These are phyloP conservation scores for Russula sp. DNA, from an alignment of 768 basidiomycete species.

Conservation along the genomic window DNA sequence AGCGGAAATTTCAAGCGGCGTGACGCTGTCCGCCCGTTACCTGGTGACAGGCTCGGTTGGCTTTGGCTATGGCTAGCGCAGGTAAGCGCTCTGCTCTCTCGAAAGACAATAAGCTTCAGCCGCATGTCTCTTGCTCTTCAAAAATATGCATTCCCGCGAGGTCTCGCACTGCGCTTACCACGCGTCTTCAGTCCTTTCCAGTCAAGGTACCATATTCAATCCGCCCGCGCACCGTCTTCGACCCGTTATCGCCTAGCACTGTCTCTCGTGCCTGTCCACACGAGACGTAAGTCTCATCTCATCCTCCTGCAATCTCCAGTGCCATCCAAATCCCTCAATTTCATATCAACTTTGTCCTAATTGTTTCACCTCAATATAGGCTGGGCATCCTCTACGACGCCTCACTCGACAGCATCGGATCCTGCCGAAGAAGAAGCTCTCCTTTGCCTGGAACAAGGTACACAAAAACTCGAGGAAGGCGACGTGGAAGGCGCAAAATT, in stretches of 20 bases:
- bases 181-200: neutral
- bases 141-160: slow-evolving; percentile 7
- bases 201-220: neutral
- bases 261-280: neutral
- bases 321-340: slow-evolving; percentile 1
- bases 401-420: slow-evolving; percentile 75
- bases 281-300: slow-evolving; percentile 13
- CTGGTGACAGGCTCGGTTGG: slow-evolving; percentile 4
- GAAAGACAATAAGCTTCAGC: slow-evolving; percentile 15
- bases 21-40: slow-evolving; percentile 10
- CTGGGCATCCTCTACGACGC: slow-evolving; percentile 74
- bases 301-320: neutral
- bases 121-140: slow-evolving; percentile 16
- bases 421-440: slow-evolving; percentile 77
- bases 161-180: slow-evolving; percentile 3
- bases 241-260: neutral
- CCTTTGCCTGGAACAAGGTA: slow-evolving; percentile 75
- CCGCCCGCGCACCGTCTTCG: neutral
- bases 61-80: neutral
- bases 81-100: neutral
- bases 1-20: slow-evolving; percentile 12
- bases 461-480: slow-evolving; percentile 77
- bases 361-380: slow-evolving; percentile 36
- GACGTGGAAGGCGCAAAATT: slow-evolving; percentile 73
- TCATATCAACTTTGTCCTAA: slow-evolving; percentile 19